These are phyloP conservation scores for Orbilia oligospora DNA, from an alignment of 2,329 filamentous ascomycete species.

Conservation along the genomic window DNA sequence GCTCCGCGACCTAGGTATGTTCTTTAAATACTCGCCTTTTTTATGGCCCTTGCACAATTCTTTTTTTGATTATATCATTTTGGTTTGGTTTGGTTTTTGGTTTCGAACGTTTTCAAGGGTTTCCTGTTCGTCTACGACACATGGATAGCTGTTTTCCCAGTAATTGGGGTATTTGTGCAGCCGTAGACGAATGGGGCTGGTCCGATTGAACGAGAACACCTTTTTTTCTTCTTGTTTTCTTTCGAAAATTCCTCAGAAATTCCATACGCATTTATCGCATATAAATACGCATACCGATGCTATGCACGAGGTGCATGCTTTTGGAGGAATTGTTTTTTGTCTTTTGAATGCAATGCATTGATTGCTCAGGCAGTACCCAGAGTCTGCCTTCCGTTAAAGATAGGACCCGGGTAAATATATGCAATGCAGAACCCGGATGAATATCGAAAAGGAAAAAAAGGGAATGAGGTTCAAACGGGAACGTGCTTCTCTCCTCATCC, in stretches of 20 bases:
- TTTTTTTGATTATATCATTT: not conserved
- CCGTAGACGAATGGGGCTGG: not conserved
- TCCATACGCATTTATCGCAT: constrained; percentile 22
- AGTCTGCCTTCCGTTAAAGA: constrained; percentile 30
- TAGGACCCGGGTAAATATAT: constrained; percentile 47
- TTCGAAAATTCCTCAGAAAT: constrained; percentile 5
- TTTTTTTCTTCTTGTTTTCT: not conserved
- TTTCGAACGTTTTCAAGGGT: constrained; percentile 20
- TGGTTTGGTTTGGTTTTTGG: constrained; percentile 12
- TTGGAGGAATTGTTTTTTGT: not conserved
- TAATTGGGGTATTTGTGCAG: no score
- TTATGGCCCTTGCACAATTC: not conserved
- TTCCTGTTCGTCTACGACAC: constrained; percentile 1
- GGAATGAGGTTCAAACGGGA: constrained; percentile 26
- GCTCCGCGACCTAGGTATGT: constrained; percentile 43
- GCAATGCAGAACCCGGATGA: constrained; percentile 46
- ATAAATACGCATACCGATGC: constrained; percentile 15
- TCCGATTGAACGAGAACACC: not conserved
- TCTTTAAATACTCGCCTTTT: constrained; percentile 2
- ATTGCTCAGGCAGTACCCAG: constrained; percentile 41
- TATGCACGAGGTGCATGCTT: constrained; percentile 40
- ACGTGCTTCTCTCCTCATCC: constrained; percentile 48
- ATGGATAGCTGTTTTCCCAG: constrained; percentile 12
- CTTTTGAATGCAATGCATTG: constrained; percentile 25
- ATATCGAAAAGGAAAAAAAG: constrained; percentile 30